Base-by-base conservation (phyloP, 768 basidiomycete genomes). In the Leccinum arenicola region DNA sequence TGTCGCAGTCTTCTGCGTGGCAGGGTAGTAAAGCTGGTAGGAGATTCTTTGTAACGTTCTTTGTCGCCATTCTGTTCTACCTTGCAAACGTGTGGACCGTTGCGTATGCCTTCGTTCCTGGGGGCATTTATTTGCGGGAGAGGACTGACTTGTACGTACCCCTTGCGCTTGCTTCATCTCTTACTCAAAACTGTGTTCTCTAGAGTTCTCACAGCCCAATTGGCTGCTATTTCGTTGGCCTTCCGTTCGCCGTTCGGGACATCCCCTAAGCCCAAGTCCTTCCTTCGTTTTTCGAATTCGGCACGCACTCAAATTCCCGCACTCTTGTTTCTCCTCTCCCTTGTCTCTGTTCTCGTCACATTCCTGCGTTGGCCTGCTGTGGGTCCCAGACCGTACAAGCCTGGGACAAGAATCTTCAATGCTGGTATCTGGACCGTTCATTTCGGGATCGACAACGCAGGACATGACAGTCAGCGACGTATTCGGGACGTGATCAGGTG, bases 341-440 rank as follows among this genome's bases (percentile, higher is more conserved):
- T 83, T 11, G 57, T 75, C 12, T 84, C 87, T 15, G 70, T 87
- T 27, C 68, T 85, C 11, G 76, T 78, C 15, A 82, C 87, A 2
- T 59, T 86, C 6, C 83, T 84, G 57, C 79, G 78, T 21, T 77
- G 82, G 64, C 87, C 89, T 0, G 69, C 71, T 2, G 56, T 67
- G 0, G 70, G 79, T 17, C 83, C 86, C 1, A 73, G 68, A 25
- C 86, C 90, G 3, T 85, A 84, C 73, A 84, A 84, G 55, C 74
- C 84, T 27, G 84, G 83, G 3, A 79, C 85, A 15, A 77, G 89
- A 31, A 79, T 90, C n/a, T 76, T 94, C 47, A 87, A 85, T 19
- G 86, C 89, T 5, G 93, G 90, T 3, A 92, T 95, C 29, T 95
- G 93, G 93, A 93, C 94, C 0, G 80, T 96, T 25, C 94, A 96